Evolutionary conservation across 345 rosid genomes (phyloP), one percentile per base, ranked within the genome.

Genomic region (Hypericum androsaemum): DNA sequence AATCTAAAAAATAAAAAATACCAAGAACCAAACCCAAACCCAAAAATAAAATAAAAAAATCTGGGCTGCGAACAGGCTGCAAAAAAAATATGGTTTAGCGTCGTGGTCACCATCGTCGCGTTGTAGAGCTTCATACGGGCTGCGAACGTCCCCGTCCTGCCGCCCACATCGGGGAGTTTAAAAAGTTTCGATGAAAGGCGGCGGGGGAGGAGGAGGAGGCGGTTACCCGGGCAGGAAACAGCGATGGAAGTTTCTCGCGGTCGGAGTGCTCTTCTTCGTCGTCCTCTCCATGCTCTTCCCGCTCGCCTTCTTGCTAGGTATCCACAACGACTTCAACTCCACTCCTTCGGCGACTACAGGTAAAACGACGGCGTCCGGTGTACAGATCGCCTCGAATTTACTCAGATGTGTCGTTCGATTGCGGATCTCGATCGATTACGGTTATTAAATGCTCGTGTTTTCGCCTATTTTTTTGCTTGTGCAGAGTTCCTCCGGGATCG

Each of bases 231-330:
- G 32, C 32, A 4, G 32, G 41, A 90, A 90, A 57, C 68, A 89
- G 57, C 79, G 96, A 58, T 84, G 95, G 95, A 75, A 77, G 64
- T 65, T 75, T 51, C 73, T 84, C 47, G 94, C 73, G 12, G 59
- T 78, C 39, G 92, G 88, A 14, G 95, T 87, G 5, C 81, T 84
- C 51, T 78, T 80, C 53, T 96, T 90, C 39, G 89, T 90, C 37
- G 40, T 90, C 41, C 87, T 90, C 47, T 90, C 98, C 17, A 87
- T 88, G 96, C 82, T 90, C 50, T 94, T 87, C 64, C 98, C 95
- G 56, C 92, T 90, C 36, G 92, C 79, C 46, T 84, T 90, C 64
- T 71, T 90, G 57, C 92, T 84, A 15, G 96, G 94, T 63, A 77
- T 86, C 66, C 76, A 80, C 78, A 86, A 79, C 14, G 80, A 96